Evolutionary conservation across 2,329 filamentous ascomycete genomes (phyloP).

Genomic region (Sporothrix protearum): DNA sequence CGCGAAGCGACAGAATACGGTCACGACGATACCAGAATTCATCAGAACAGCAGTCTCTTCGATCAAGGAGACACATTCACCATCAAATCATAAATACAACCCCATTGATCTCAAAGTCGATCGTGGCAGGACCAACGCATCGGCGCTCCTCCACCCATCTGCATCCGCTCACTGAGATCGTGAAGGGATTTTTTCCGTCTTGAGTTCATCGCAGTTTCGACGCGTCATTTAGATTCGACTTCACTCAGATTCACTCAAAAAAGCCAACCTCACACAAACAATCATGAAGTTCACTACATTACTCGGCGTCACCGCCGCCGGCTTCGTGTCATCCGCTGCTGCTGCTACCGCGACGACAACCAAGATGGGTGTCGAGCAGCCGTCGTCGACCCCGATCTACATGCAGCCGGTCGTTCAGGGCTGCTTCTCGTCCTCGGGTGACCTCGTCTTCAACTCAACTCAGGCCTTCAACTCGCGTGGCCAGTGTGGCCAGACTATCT

Average conservation of each 20-base stretch:
- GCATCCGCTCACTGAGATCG: background rate
- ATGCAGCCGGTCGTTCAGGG: constrained; percentile 47
- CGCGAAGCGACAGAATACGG: background rate
- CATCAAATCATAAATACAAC: background rate
- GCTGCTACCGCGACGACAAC: constrained; percentile 21
- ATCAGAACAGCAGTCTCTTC: background rate
- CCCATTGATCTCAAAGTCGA: constrained; percentile 7
- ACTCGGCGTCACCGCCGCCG: constrained; percentile 25
- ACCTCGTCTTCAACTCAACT: constrained; percentile 34
- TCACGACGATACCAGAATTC: background rate
- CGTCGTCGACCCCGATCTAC: constrained; percentile 38
- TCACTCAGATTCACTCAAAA: background rate
- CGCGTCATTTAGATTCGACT: background rate
- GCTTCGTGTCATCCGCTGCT: constrained; percentile 20
- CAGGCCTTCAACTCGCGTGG: constrained; percentile 42
- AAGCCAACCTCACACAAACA: background rate
- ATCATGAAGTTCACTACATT: constrained; percentile 27
- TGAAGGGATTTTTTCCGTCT: background rate
- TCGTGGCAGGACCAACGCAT: constrained; percentile 26
- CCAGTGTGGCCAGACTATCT: constrained; percentile 40
- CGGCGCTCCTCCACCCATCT: background rate
- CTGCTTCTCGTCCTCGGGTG: constrained; percentile 47
- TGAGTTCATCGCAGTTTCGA: background rate
- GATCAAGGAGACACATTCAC: background rate
- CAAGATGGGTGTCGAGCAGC: constrained; percentile 36